Percentiles rank a stretch among this genome's conserved stretches.
Evolutionary conservation across 805 yeast species (phyloP).

Genomic region (Yamadazyma nakazawae): DNA sequence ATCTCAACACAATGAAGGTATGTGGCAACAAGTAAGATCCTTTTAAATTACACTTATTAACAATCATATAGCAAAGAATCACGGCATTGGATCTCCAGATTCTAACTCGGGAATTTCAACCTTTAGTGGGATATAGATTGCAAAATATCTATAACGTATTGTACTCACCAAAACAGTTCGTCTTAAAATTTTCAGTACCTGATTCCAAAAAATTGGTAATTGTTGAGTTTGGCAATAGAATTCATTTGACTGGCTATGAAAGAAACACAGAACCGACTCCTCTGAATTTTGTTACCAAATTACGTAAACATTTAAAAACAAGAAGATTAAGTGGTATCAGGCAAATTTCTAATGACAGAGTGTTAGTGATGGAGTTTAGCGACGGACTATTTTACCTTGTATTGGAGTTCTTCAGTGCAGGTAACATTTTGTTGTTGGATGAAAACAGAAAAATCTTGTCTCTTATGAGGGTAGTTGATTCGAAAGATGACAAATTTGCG

Average conservation of each 20-base stretch:
- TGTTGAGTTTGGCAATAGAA: slow-evolving; percentile 81
- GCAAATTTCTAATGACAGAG: slow-evolving; percentile 78
- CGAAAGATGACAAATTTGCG: slow-evolving; percentile 59
- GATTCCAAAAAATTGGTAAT: slow-evolving; percentile 75
- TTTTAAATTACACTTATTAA: slow-evolving; percentile 5
- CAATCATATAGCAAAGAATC: slow-evolving; percentile 63
- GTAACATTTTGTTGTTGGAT: slow-evolving; percentile 80
- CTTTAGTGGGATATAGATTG: slow-evolving; percentile 63
- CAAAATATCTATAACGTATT: slow-evolving; percentile 83
- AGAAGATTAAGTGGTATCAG: slow-evolving; percentile 69
- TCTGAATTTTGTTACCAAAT: slow-evolving; percentile 77
- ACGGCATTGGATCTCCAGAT: slow-evolving; percentile 79
- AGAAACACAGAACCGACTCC: slow-evolving; percentile 81
- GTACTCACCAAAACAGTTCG: slow-evolving; percentile 65
- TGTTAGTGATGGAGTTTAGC: slow-evolving; percentile 79
- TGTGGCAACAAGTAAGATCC: slow-evolving; percentile 3
- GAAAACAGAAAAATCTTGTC: slow-evolving; percentile 63
- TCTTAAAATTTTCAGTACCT: slow-evolving; percentile 77
- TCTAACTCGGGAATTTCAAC: slow-evolving; percentile 62
- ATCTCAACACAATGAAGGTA: slow-evolving; percentile 14
- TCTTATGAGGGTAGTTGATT: slow-evolving; percentile 77
- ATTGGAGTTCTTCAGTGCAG: slow-evolving; percentile 92
- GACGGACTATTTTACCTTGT: slow-evolving; percentile 78
- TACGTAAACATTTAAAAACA: slow-evolving; percentile 82
- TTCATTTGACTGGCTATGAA: slow-evolving; percentile 75